These are phyloP conservation scores for Isoetes engelmannii DNA, from an alignment of 83 land plant genomes.

Conservation along the genomic window DNA sequence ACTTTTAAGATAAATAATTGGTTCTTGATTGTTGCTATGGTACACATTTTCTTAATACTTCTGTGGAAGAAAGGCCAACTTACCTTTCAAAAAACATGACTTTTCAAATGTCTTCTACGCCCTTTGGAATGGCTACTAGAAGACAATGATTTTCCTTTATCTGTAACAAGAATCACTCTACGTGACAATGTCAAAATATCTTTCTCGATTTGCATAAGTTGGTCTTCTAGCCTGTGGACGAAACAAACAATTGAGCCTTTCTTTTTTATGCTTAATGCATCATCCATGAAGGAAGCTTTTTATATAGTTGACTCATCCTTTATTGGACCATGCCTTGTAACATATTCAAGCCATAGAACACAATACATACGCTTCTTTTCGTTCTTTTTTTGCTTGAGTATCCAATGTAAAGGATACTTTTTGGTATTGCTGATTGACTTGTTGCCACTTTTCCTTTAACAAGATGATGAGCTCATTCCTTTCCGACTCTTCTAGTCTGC, in stretches of 20 bases:
- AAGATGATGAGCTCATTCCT: constrained; percentile 19
- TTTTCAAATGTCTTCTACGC: constrained; percentile 12
- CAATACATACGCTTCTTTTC: constrained; percentile 15
- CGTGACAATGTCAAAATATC: constrained; percentile 27
- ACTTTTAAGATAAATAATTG: no score
- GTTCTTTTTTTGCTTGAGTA: constrained; percentile 20
- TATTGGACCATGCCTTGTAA: neutral
- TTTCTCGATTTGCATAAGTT: constrained; percentile 22
- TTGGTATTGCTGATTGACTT: constrained; percentile 21
- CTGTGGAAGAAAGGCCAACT: no score
- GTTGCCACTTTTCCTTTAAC: constrained; percentile 28
- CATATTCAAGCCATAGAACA: neutral
- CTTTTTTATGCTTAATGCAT: neutral
- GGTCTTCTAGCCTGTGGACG: constrained; percentile 15
- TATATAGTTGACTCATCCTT: neutral
- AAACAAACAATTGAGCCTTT: neutral
- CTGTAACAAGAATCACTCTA: constrained; percentile 21
- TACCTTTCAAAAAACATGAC: neutral
- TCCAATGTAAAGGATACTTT: constrained; percentile 22
- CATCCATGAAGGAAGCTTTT: neutral
- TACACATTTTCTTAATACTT: no score
- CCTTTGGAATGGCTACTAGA: constrained; percentile 18
- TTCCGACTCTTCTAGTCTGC: constrained; percentile 20
- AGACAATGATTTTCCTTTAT: constrained; percentile 21
- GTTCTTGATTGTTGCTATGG: no score